Evolutionary conservation across 495 filamentous ascomycete species (phyloP).

Genomic region (Baudoinia panamericana): DNA sequence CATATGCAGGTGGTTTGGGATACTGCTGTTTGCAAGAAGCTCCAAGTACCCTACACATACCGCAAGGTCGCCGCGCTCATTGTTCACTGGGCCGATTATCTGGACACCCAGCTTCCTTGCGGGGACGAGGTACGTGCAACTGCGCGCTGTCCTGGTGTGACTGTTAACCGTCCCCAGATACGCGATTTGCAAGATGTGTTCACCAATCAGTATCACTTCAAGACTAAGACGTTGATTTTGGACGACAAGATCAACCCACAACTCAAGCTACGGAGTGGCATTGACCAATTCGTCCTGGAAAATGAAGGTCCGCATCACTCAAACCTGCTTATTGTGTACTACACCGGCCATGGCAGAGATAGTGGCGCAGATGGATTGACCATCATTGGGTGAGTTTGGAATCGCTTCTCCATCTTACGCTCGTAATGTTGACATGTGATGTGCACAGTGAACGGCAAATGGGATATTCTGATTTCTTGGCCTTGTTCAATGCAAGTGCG

Average conservation of each 20-base stretch:
- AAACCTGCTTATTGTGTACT: slow-evolving; percentile 22
- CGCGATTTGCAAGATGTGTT: not conserved
- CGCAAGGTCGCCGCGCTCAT: slow-evolving; percentile 19
- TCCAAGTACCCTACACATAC: slow-evolving; percentile 2
- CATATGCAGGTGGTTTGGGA: not conserved
- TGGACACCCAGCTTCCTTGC: slow-evolving; percentile 23
- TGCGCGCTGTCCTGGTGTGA: too few species aligned
- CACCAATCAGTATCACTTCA: slow-evolving; percentile 18
- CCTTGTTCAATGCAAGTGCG: slow-evolving; percentile 5
- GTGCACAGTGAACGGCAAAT: too few species aligned
- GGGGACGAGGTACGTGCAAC: too few species aligned
- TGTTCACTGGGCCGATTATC: slow-evolving; percentile 20
- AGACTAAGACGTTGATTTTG: slow-evolving; percentile 15
- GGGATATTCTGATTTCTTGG: not conserved
- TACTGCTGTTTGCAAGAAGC: not conserved
- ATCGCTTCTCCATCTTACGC: not conserved
- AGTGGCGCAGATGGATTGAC: slow-evolving; percentile 6
- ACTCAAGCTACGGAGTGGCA: slow-evolving; percentile 12
- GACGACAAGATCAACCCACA: slow-evolving; percentile 18
- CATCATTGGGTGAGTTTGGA: not conserved
- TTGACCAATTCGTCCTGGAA: slow-evolving; percentile 13
- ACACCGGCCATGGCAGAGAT: slow-evolving; percentile 23
- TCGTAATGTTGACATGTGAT: not conserved
- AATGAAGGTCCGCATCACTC: slow-evolving; percentile 20
- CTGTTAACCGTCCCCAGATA: not conserved